Base-by-base conservation (phyloP, 192 early-diverging fungal species). In the Coemansia sp. region DNA sequence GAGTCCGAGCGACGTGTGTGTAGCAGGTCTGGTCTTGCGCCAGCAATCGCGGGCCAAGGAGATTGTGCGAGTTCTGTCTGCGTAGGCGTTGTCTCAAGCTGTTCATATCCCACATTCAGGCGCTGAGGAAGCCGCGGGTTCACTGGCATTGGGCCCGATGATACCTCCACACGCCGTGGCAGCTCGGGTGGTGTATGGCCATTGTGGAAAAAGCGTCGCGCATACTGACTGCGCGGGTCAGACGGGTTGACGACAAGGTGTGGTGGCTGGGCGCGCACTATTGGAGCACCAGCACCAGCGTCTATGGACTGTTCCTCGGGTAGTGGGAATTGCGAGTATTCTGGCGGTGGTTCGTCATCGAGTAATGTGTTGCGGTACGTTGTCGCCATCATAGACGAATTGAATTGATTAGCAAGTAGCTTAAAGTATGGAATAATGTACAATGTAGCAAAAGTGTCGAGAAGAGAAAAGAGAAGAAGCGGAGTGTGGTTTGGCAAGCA, bases 241-340 rank as follows among this genome's bases (percentile, higher is more conserved):
- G 79, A 81, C 11, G 79, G 79, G 48, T 81, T 81, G 21, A 81
- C 45, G 9, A 81, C 68, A 27, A 76, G 45, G 19, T 76, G 79
- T 21, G 79, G 45, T 50, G 79, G 48, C 62, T 68, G 70, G 5
- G 65, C 62, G 21, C 79, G 70, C 21, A 76, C 79, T 67, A 81
- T 81, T 11, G 79, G 79, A 8, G 79, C 71, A 9, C 79, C 79
- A 10, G 79, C 79, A 7, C 79, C 79, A 15, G 79, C 79, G 32
- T 81, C 79, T 55, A 81, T 51, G 15, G 70, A 76, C 71, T 72
- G 71, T 46, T 81, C 79, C 53, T 81, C 74, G 10, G 67, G 63
- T 7, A 67, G 67, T 21, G 79, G 79, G 8, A 81, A 75, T n/a
- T 68, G 68, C 7, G 79, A 73, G 68, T 81, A 81, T 36, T 42